These are phyloP conservation scores for Schizonepeta tenuifolia DNA, from an alignment of 257 asterid genomes.

Conservation along the genomic window DNA sequence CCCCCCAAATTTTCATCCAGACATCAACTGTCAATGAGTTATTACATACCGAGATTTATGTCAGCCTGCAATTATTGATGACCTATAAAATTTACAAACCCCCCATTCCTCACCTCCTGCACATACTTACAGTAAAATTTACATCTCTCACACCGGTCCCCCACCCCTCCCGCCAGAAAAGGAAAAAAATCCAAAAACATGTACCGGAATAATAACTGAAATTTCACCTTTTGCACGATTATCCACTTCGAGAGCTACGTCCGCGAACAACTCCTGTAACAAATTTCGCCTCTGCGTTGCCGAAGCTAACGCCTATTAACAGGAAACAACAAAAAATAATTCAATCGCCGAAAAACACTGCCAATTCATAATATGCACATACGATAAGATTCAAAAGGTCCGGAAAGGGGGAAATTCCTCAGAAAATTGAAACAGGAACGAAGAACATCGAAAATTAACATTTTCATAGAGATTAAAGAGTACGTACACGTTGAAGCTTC, in stretches of 20 bases:
- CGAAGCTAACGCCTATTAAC: slow-evolving; percentile 75
- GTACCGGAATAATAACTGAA: slow-evolving; percentile 3
- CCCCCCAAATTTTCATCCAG: background rate
- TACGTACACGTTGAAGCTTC: slow-evolving; percentile 89
- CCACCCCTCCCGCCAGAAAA: background rate
- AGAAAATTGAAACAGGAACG: background rate
- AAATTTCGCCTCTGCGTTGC: slow-evolving; percentile 77
- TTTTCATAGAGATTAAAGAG: background rate
- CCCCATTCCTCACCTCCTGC: background rate
- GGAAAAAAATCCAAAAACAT: slow-evolving; percentile 9
- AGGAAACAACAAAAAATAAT: slow-evolving; percentile 4
- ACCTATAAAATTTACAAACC: no score
- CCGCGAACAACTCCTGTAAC: slow-evolving; percentile 89
- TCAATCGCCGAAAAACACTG: slow-evolving; percentile 16
- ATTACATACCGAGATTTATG: background rate
- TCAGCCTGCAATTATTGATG: slow-evolving; percentile 10
- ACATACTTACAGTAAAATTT: background rate
- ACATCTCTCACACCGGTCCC: background rate
- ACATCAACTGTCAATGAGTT: slow-evolving; percentile 2
- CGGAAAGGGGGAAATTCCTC: background rate
- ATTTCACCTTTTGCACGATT: slow-evolving; percentile 86
- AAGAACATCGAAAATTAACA: background rate
- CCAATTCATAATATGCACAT: background rate
- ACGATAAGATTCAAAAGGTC: background rate
- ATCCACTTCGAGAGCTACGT: slow-evolving; percentile 93